Conservation (phyloP, 2,329 filamentous ascomycete species). For the Hysterium pulicare region DNA sequence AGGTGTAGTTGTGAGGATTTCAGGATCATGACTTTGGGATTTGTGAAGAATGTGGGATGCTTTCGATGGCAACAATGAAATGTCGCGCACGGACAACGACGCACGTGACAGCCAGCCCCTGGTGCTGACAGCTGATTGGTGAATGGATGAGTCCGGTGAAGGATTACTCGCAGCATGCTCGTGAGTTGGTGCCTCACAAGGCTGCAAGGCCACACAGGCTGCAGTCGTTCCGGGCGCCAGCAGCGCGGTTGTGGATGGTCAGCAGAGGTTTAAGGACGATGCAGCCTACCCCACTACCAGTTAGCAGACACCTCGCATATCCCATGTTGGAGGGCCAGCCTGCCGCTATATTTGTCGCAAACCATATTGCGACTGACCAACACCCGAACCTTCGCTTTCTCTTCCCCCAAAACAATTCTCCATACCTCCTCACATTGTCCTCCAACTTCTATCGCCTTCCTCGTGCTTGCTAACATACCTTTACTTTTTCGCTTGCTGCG, state of each 20-base stretch:
- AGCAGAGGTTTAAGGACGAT: too few relatives aligned
- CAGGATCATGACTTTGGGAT: too few relatives aligned
- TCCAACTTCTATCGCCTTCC: too few relatives aligned
- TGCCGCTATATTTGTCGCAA: slow-evolving; percentile 13
- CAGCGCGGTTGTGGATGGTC: slow-evolving; percentile 21
- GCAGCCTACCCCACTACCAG: slow-evolving; percentile 13
- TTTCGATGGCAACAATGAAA: too few relatives aligned
- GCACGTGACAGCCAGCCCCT: too few relatives aligned
- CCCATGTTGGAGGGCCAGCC: background rate
- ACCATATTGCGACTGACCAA: too few relatives aligned
- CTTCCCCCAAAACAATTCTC: background rate
- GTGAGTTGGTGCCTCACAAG: slow-evolving; percentile 2
- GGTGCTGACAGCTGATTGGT: too few relatives aligned
- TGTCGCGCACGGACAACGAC: too few relatives aligned
- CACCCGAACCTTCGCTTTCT: too few relatives aligned
- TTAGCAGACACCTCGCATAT: slow-evolving; percentile 1
- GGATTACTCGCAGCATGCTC: slow-evolving; percentile 6
- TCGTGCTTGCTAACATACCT: slow-evolving; percentile 5
- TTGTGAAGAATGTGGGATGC: too few relatives aligned
- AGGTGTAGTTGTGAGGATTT: background rate
- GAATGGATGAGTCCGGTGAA: slow-evolving; percentile 7
- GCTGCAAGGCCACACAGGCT: slow-evolving; percentile 13
- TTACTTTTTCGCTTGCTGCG: slow-evolving; percentile 16
- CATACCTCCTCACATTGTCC: too few relatives aligned
- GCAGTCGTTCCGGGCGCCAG: slow-evolving; percentile 19